These are phyloP conservation scores for Zygoascus biomembranicola DNA, from an alignment of 805 yeast species.

Conservation along the genomic window DNA sequence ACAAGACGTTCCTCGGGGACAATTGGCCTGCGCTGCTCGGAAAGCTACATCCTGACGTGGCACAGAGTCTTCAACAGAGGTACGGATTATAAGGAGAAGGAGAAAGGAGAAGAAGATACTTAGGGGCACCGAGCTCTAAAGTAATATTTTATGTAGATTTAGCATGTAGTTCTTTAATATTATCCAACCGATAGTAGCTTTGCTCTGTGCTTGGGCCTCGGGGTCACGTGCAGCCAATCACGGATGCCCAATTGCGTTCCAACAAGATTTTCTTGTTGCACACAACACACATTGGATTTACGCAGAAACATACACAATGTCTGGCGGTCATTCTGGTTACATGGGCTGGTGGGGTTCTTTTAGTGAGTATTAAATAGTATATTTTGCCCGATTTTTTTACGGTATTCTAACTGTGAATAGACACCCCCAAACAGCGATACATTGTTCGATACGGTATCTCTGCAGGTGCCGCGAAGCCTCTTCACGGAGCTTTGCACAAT, in stretches of 20 bases:
- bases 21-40: slow-evolving; percentile 21
- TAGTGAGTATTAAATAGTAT: slow-evolving; percentile 36
- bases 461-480: slow-evolving; percentile 87
- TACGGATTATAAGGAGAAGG: slow-evolving; percentile 9
- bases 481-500: slow-evolving; percentile 76
- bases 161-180: not conserved
- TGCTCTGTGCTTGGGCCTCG: not conserved
- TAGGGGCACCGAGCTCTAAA: not conserved
- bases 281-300: not conserved
- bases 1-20: slow-evolving; percentile 20
- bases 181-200: not conserved
- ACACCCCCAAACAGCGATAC: slow-evolving; percentile 21
- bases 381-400: slow-evolving; percentile 15
- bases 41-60: slow-evolving; percentile 17
- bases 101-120: not conserved
- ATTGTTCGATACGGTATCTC: slow-evolving; percentile 80
- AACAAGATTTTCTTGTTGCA: not conserved
- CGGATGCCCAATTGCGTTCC: not conserved
- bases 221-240: slow-evolving; percentile 2
- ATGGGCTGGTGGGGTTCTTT: slow-evolving; percentile 98
- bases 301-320: slow-evolving; percentile 36
- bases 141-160: not conserved
- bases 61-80: slow-evolving; percentile 11
- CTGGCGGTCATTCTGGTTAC: slow-evolving; percentile 64
- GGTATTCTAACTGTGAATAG: slow-evolving; percentile 27